phyloP scores from a whole-genome alignment of 352 stramenopile species.

The Phytophthora constricta region DNA sequence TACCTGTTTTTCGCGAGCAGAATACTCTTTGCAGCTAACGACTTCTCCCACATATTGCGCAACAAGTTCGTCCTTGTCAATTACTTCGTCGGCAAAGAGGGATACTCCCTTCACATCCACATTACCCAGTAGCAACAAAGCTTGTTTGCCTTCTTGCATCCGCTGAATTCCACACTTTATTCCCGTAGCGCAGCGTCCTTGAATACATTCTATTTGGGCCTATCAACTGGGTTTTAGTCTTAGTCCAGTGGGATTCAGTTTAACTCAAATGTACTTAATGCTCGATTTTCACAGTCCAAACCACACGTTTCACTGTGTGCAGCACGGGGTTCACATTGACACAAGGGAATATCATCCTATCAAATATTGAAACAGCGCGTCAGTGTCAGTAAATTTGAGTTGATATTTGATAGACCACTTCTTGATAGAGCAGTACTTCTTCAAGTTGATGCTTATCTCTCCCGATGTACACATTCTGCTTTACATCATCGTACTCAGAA shows the following conservation, averaged over 20 bases:
- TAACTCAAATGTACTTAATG: not conserved
- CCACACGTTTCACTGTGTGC: not conserved
- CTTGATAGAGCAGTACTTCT: not conserved
- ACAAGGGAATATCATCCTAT: not conserved
- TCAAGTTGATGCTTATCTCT: not conserved
- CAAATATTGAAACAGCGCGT: not conserved
- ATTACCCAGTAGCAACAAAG: not conserved
- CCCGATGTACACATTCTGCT: conserved; percentile 8
- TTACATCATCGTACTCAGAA: conserved; percentile 3
- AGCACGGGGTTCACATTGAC: not conserved
- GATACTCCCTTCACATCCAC: conserved; percentile 3
- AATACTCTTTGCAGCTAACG: not conserved
- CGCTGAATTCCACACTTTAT: not conserved
- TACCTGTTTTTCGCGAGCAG: conserved; percentile 1
- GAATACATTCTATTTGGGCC: not conserved
- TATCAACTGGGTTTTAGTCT: not conserved
- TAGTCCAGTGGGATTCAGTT: not conserved
- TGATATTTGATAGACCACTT: no score
- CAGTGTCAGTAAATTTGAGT: not conserved
- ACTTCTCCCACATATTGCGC: conserved; percentile 12
- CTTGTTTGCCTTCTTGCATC: not conserved
- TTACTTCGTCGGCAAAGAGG: not conserved
- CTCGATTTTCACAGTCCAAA: not conserved
- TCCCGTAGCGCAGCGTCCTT: not conserved
- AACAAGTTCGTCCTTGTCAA: not conserved